phyloP scores from a whole-genome alignment of 2,329 filamentous ascomycete species.

The Fusarium sp. region DNA sequence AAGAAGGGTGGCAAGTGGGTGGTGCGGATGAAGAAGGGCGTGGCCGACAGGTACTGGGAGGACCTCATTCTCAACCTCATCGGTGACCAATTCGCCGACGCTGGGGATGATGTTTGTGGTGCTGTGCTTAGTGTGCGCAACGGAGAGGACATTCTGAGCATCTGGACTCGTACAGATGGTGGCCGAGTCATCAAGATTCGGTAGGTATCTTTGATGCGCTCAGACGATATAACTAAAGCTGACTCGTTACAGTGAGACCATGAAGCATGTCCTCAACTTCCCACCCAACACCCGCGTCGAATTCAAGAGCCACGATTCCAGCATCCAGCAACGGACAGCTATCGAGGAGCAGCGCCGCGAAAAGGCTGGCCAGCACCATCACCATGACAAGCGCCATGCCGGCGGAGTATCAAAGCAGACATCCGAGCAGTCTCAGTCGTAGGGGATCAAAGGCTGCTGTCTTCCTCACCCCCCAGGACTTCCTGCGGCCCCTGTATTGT shows the following conservation, averaged over 20 bases:
- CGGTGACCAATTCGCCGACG: conserved; percentile 94
- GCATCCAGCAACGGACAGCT: conserved; percentile 90
- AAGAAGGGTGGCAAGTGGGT: conserved; percentile 98
- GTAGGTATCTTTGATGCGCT: conserved; percentile 66
- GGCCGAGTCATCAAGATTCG: conserved; percentile 96
- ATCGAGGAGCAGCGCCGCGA: conserved; percentile 94
- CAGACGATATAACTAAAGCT: conserved; percentile 24
- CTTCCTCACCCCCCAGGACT: conserved; percentile 7
- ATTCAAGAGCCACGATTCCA: conserved; percentile 97
- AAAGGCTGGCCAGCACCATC: conserved; percentile 72
- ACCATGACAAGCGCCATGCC: conserved; percentile 57
- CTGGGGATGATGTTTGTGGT: conserved; percentile 93
- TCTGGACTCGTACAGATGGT: conserved; percentile 96
- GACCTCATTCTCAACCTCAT: conserved; percentile 91
- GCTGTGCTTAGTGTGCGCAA: conserved; percentile 94
- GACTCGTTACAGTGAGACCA: conserved; percentile 79
- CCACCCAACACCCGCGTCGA: conserved; percentile 91
- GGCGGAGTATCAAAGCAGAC: conserved; percentile 52
- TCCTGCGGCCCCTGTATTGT: conserved; percentile 42
- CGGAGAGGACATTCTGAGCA: conserved; percentile 96
- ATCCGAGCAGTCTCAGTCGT: conserved; percentile 50
- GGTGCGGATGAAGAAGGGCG: conserved; percentile 95
- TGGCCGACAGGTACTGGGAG: conserved; percentile 97
- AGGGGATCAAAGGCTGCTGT: conserved; percentile 1
- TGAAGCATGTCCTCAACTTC: conserved; percentile 90